Evolutionary conservation across 306 rosid genomes (phyloP), one percentile per base, ranked within the genome.

Genomic region (Vicia faba): DNA sequence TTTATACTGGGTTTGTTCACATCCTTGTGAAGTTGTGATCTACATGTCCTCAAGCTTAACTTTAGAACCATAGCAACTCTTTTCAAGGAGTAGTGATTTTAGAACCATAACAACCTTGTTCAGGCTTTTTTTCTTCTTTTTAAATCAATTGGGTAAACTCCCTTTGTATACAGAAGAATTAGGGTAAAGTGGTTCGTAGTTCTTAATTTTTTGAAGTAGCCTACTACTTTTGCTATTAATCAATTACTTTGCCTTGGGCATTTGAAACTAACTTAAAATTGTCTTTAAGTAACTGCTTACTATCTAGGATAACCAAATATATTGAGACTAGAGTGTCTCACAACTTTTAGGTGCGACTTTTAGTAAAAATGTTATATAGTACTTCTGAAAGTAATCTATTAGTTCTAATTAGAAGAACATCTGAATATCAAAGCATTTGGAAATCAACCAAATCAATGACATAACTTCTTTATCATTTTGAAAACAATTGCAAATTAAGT

Each of bases 31-130:
- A 31, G 35, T 31, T 31, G 14, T 19, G 31, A 10, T 50, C n/a
- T 50, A 50, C 28, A 9, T 50, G 31, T 50, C 14, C 57, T 50
- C 57, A 50, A 50, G 29, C 57, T 50, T 50, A 18, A 19, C 57
- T 3, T 18, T 18, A 18, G 25, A 49, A 8, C 56, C 7, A 49
- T 49, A 18, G 8, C 26, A 18, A 13, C 56, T 49, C 12, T 49
- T 49, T 49, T 49, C 56, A 8, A 18, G 55, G 55, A 49, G 56
- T 49, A 8, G 56, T 49, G 12, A 8, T 49, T 18, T 18, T 9
- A 9, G 29, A 49, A 49, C 56, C 55, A 18, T 18, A 18, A 8
- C 56, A 49, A 28, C 26, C 18, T 28, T 49, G 11, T 8, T 31
- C 8, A 49, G 3, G 12, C 4, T 11, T 19, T 18, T 50, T 18